Conservation (phyloP, 257 asterid species). For the Penstemon newberryi region DNA sequence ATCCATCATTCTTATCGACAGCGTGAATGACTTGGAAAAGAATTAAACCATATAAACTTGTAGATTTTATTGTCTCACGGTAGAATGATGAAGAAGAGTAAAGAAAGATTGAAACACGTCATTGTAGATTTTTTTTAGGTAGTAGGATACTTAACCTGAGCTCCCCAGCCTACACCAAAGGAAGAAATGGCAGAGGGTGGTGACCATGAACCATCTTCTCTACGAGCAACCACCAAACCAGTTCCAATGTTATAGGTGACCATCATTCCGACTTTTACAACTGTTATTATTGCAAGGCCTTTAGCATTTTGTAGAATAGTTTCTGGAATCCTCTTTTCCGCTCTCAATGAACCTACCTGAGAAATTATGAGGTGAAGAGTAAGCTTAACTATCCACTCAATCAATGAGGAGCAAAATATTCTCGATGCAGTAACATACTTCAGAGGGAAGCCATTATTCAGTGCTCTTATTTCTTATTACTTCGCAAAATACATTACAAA, state of each 20-base stretch:
- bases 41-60: neutral
- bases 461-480: neutral
- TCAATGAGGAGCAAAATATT: neutral
- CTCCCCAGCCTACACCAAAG: conserved; percentile 98
- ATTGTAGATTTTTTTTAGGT: conserved; percentile 13
- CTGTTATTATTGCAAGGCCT: conserved; percentile 93
- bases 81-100: too few relatives aligned
- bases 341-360: conserved; percentile 72
- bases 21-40: neutral
- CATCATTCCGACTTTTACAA: conserved; percentile 88
- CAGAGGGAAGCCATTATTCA: neutral
- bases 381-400: conserved; percentile 10
- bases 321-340: conserved; percentile 87
- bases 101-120: neutral
- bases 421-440: conserved; percentile 7
- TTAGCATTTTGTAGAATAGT: conserved; percentile 83
- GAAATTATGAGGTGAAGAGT: conserved; percentile 21
- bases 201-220: conserved; percentile 98
- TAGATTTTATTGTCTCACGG: too few relatives aligned
- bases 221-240: conserved; percentile 84
- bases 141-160: conserved; percentile 62
- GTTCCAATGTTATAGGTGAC: conserved; percentile 94
- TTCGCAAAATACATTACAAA: too few relatives aligned
- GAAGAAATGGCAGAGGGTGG: conserved; percentile 97
- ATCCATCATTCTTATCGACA: conserved; percentile 13